Base-by-base conservation (phyloP, 2,329 filamentous ascomycete species). In the Pestalotiopsis fici region DNA sequence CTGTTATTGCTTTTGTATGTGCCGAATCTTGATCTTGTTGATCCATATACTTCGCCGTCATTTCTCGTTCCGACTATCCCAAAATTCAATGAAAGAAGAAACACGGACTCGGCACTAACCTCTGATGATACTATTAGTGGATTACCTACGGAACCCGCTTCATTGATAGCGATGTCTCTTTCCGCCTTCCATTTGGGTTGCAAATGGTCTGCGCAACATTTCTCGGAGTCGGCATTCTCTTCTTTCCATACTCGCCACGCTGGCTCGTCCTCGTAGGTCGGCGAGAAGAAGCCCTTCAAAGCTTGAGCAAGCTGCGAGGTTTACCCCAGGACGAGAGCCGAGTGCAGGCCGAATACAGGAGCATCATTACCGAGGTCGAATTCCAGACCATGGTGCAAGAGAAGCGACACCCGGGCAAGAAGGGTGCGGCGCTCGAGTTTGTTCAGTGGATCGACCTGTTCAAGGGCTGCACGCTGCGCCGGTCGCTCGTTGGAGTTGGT, bases 61-160 rank as follows among this genome's bases (percentile, higher is more conserved):
- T 35, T 35, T 35, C 31, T 35, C 11, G 31, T 3, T 35, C 31
- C 7, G 2, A 11, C 11, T 11, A 11, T 3, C 11, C 2, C 31
- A 35, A n/a, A 35, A 7, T 35, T 35, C 3, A 35, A 35, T 35
- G 11, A 11, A 35, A 35, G 31, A n/a, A n/a, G 31, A 11, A 11
- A 35, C 11, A 35, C 31, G 31, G 31, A 35, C 31, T 35, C 11
- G 31, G 31, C 11, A 11, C 31, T 35, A 35, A 35, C 31, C 31
- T 35, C 3, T 35, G 31, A 35, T 35, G 31, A 35, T 35, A 11
- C 31, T 7, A 35, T 2, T 11, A 35, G 31, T 88, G 84, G 82
- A 85, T 86, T 39, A 85, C 83, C 0, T 88, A 87, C 66, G 86
- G 81, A 0, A 87, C 85, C 0, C 74, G 78, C 3, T 77, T 78